A percentile compares a stretch with the other conserved stretches of the same genome.
These are phyloP conservation scores for Craterostigma plantagineum DNA, from an alignment of 257 asterid genomes.

Conservation along the genomic window DNA sequence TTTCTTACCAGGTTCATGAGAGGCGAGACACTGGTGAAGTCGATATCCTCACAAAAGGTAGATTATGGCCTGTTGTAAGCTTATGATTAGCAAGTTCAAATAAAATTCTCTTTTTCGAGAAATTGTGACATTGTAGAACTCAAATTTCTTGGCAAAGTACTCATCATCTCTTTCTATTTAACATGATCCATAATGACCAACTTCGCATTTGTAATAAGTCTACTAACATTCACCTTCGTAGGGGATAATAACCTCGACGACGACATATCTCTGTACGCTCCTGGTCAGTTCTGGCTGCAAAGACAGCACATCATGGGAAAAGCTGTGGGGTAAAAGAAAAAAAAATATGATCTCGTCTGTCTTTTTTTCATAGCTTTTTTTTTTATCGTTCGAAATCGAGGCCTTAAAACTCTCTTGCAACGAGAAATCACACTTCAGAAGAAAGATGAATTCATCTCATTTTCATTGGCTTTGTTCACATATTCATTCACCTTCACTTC, in stretches of 20 bases:
- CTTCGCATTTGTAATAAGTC: no score
- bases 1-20: slow-evolving; percentile 39
- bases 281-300: slow-evolving; percentile 57
- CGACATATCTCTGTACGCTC: slow-evolving; percentile 45
- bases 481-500: slow-evolving; percentile 1
- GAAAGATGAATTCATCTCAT: no score
- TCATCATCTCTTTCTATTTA: no score
- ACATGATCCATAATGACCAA: no score
- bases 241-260: slow-evolving; percentile 42
- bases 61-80: background rate
- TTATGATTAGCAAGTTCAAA: background rate
- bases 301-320: slow-evolving; percentile 46
- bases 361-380: no score
- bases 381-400: no score
- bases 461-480: background rate
- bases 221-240: no score
- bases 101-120: background rate
- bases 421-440: no score
- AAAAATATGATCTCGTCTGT: no score
- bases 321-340: slow-evolving; percentile 75
- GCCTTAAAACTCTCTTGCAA: no score
- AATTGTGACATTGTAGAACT: no score
- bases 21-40: slow-evolving; percentile 38
- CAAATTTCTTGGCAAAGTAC: no score
- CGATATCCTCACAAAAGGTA: slow-evolving; percentile 69